Evolutionary conservation across 495 filamentous ascomycete genomes (phyloP).

Genomic region (Hypoxylon subgilvum): DNA sequence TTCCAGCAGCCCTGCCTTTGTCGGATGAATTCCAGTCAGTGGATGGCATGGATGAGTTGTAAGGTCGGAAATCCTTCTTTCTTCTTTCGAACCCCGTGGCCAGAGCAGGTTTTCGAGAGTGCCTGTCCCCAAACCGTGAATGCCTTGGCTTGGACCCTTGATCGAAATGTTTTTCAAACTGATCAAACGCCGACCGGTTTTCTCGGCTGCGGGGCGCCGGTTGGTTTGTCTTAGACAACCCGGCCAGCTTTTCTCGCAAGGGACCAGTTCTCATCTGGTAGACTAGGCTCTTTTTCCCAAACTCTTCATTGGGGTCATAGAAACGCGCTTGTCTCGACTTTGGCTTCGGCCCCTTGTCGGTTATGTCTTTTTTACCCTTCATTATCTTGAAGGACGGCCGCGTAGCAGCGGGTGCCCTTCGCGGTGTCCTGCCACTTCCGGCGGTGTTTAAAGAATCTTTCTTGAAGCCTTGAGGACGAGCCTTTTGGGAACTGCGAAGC

Average conservation of each 20-base stretch:
- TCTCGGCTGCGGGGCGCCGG: background rate
- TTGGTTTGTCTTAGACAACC: background rate
- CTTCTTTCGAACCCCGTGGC: no score
- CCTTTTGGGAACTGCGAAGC: conserved; percentile 38
- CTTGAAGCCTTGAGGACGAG: conserved; percentile 33
- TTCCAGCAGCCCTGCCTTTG: no score
- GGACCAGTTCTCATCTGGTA: conserved; percentile 46
- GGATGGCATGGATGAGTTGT: background rate
- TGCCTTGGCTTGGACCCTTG: no score
- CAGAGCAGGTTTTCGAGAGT: no score
- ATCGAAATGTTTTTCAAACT: no score
- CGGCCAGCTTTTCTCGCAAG: conserved; percentile 25
- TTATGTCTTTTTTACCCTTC: conserved; percentile 56
- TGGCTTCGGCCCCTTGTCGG: conserved; percentile 37
- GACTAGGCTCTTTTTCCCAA: conserved; percentile 56
- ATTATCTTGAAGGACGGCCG: conserved; percentile 45
- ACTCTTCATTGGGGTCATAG: conserved; percentile 44
- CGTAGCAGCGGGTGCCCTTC: no score
- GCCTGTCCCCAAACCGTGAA: no score
- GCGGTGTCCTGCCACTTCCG: conserved; percentile 5
- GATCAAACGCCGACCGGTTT: background rate
- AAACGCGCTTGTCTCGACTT: conserved; percentile 51
- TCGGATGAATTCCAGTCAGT: background rate
- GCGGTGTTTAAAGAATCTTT: conserved; percentile 15
- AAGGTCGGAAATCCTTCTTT: no score